These are phyloP conservation scores for Chaetomiaceae sp. DNA, from an alignment of 2,329 filamentous ascomycete species.

Conservation along the genomic window DNA sequence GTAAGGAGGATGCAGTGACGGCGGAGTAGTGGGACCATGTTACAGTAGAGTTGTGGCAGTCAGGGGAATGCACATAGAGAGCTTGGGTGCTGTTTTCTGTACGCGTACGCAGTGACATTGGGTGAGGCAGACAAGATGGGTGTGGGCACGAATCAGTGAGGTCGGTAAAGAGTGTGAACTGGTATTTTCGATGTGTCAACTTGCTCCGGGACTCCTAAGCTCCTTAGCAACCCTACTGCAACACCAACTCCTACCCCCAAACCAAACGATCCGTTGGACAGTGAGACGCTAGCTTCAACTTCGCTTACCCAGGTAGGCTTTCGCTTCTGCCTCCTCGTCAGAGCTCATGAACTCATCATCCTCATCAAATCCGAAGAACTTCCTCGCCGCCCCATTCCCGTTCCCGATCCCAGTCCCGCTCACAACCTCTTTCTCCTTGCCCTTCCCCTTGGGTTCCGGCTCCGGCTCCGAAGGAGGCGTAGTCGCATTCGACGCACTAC, in stretches of 20 bases:
- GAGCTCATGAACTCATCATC: constrained; percentile 70
- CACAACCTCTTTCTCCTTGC: constrained; percentile 33
- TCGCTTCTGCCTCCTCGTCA: constrained; percentile 39
- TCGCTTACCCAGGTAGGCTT: constrained; percentile 8
- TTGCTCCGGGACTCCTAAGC: background rate
- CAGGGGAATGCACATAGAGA: constrained; percentile 26
- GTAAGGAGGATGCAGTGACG: constrained; percentile 33
- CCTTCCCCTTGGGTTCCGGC: constrained; percentile 33
- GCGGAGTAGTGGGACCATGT: constrained; percentile 17
- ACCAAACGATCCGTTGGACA: background rate
- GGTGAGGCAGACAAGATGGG: constrained; percentile 1
- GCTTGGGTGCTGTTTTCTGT: constrained; percentile 14
- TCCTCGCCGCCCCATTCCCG: constrained; percentile 33
- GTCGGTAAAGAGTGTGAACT: background rate
- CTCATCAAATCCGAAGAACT: constrained; percentile 73
- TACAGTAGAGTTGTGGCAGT: constrained; percentile 22
- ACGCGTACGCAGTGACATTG: constrained; percentile 4
- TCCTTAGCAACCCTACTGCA: background rate
- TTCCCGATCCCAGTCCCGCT: constrained; percentile 35
- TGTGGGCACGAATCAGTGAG: too few relatives aligned
- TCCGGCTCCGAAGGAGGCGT: constrained; percentile 42
- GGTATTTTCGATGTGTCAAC: too few relatives aligned
- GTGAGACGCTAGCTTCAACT: background rate
- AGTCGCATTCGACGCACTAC: constrained; percentile 41
- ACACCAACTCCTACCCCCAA: background rate